Evolutionary conservation across 441 rosid species (phyloP), one percentile per base, ranked within the genome.

Genomic region (Erodium texanum): DNA sequence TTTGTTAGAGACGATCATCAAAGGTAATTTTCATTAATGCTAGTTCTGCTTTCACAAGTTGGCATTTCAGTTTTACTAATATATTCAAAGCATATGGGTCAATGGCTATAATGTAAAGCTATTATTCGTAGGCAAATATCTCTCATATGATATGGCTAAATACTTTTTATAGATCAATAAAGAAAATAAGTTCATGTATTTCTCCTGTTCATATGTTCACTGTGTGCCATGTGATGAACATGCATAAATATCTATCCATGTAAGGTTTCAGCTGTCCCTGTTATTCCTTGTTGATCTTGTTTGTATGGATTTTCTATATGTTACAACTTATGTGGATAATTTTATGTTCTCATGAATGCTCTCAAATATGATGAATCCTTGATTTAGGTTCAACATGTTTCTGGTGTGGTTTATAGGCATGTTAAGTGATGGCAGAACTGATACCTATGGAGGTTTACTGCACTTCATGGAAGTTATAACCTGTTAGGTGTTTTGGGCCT

Each of bases 1-100:
- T 74, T 74, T 95, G 69, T 71, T 87, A 67, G 90, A 90, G 68
- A 84, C 97, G 38, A 82, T 89, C 56, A 82, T 95, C 81, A 95
- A 92, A 88, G 99, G 99, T 95, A 80, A 66, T 6, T 34, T 34
- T 5, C 62, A 11, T 36, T 16, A 34, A 7, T 70, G 52, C 56
- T 41, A n/a, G 20, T 66, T 19, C 41, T 56, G 14, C 24, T 56
- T 56, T 56, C 15, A 56, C 24, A 10, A 56, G 62, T 56, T 9
- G 24, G 22, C 62, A 56, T 56, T 56, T 56, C 27, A 56, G 27
- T 56, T 56, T 56, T 23, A 56, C 11, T 19, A 22, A 22, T 56
- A 27, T 56, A 56, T 19, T 22, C 27, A 7, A 56, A 56, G 24
- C 14, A 41, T 7, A 32, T 8, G 23, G 2, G 23, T 20, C 62